Evolutionary conservation across 192 early-diverging fungal species (phyloP).

Genomic region (Entomortierella lignicola): DNA sequence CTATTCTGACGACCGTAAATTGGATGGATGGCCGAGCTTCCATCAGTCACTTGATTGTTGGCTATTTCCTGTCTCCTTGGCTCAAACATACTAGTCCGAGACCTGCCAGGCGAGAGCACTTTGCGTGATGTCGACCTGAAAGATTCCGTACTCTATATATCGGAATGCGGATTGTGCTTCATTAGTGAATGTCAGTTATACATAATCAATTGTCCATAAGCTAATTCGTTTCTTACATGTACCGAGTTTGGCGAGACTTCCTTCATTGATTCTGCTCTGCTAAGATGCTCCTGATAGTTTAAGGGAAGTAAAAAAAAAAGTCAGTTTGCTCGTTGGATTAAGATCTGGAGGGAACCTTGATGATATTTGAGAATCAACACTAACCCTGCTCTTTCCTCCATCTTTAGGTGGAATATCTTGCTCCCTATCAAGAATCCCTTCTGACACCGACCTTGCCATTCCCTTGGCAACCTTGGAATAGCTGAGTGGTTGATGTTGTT

Average conservation of each 20-base stretch:
- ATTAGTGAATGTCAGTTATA: too few species aligned
- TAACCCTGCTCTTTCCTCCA: neutral
- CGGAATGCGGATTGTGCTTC: too few species aligned
- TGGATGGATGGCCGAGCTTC: neutral
- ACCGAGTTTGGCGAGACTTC: neutral
- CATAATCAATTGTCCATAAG: neutral
- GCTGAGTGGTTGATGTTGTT: neutral
- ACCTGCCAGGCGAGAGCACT: slow-evolving; percentile 21
- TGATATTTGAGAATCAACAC: too few species aligned
- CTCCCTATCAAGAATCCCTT: slow-evolving; percentile 14
- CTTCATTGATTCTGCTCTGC: slow-evolving; percentile 15
- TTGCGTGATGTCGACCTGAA: slow-evolving; percentile 16
- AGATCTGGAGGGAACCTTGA: too few species aligned
- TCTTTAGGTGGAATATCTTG: neutral
- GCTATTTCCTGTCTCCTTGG: slow-evolving; percentile 6
- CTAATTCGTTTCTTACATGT: slow-evolving; percentile 1
- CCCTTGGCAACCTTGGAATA: slow-evolving; percentile 19
- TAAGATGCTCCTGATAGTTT: slow-evolving; percentile 4
- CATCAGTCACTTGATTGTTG: neutral
- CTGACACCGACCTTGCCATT: slow-evolving; percentile 23
- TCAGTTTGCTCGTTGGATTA: neutral
- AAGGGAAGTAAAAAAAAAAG: neutral
- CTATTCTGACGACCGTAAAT: slow-evolving; percentile 20
- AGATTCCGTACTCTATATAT: slow-evolving; percentile 11
- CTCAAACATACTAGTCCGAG: slow-evolving; percentile 29